Percentiles rank a stretch among this genome's conserved stretches.
Conservation (phyloP, 139 green algal species). For the Volvox reticuliferus region DNA sequence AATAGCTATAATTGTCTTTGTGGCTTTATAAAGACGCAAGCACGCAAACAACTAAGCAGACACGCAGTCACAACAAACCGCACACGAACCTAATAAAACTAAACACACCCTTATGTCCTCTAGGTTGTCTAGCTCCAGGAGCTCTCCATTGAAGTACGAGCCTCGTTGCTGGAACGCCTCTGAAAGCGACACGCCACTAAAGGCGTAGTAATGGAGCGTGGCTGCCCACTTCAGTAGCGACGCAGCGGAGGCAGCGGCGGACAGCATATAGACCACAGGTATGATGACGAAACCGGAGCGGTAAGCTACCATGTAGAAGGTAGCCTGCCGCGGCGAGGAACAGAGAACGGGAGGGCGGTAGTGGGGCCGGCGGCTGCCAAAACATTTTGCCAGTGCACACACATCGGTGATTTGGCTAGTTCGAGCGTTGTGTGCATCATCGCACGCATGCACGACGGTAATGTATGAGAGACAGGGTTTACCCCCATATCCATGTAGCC, state of each 20-base stretch:
- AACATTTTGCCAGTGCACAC: no score
- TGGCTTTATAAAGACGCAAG: neutral
- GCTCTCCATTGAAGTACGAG: neutral
- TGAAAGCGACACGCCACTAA: neutral
- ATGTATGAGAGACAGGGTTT: no score
- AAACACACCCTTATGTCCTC: constrained; percentile 31
- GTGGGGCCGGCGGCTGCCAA: no score
- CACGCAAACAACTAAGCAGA: no score
- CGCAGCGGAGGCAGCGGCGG: constrained; percentile 18
- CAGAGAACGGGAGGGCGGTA: no score
- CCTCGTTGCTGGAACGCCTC: constrained; percentile 29
- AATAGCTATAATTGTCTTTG: neutral
- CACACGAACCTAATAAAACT: neutral
- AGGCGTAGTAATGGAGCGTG: constrained; percentile 25
- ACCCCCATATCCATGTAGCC: no score
- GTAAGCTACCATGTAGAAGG: constrained; percentile 21
- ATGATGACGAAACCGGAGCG: constrained; percentile 33
- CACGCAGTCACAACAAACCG: no score
- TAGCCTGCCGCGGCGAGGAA: neutral
- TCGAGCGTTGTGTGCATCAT: no score
- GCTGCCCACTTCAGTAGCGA: neutral
- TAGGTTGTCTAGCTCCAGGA: constrained; percentile 28
- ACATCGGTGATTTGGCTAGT: no score
- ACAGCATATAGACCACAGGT: neutral
- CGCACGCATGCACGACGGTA: no score